phyloP scores from a whole-genome alignment of 176 grass and related monocot species.

The Musa beccarii region DNA sequence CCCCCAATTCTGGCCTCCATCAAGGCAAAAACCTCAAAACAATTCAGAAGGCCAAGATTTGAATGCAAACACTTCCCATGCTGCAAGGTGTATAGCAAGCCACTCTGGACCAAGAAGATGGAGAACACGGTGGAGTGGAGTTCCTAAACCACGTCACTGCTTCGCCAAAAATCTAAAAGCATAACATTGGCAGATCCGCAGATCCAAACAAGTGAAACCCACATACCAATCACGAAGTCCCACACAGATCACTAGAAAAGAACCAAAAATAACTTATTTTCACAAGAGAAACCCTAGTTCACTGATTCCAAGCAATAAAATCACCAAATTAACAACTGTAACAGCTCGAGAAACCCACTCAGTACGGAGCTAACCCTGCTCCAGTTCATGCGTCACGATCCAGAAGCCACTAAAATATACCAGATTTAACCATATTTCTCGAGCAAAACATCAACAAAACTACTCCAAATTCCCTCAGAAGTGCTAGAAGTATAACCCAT shows the following conservation, averaged over 20 bases:
- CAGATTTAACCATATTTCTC: neutral
- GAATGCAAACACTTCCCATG: neutral
- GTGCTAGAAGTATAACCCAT: too few relatives aligned
- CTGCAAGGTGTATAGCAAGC: neutral
- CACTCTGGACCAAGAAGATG: neutral
- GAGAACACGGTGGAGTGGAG: constrained; percentile 5
- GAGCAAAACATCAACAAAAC: neutral
- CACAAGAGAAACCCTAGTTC: neutral
- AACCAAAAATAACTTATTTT: constrained; percentile 15
- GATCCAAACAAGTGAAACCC: constrained; percentile 88
- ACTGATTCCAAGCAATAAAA: neutral
- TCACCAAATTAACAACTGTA: neutral
- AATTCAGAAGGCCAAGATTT: constrained; percentile 4
- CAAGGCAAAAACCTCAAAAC: constrained; percentile 27
- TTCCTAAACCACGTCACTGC: constrained; percentile 45
- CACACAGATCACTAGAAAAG: neutral
- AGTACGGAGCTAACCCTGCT: neutral
- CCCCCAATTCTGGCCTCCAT: constrained; percentile 58
- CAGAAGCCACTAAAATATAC: neutral
- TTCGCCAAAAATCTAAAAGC: constrained; percentile 60
- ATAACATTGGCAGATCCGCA: constrained; percentile 72
- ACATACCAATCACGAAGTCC: constrained; percentile 43
- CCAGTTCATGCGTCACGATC: neutral
- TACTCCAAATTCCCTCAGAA: neutral
- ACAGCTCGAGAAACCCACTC: neutral